These are phyloP conservation scores for Annulohypoxylon bovei DNA, from an alignment of 495 filamentous ascomycete species.

Conservation along the genomic window DNA sequence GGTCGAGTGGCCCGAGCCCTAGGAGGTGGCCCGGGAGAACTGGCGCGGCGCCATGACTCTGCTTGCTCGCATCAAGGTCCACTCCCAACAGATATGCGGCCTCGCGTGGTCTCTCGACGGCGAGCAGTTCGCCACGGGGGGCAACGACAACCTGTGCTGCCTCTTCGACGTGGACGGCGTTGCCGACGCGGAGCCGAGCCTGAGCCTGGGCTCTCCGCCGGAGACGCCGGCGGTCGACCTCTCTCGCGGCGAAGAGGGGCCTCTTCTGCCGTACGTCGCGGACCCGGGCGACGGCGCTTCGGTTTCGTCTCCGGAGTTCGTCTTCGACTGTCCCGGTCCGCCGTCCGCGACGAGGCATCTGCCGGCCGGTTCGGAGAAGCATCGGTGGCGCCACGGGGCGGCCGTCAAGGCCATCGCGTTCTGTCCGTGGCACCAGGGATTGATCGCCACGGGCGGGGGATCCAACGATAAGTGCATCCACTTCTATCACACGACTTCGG, in stretches of 20 bases:
- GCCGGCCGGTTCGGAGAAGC: conserved; percentile 66
- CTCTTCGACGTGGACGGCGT: conserved; percentile 78
- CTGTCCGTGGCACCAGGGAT: conserved; percentile 89
- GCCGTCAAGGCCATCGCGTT: conserved; percentile 98
- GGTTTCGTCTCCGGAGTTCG: neutral
- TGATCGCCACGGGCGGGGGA: conserved; percentile 92
- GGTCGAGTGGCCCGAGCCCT: conserved; percentile 80
- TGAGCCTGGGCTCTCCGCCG: neutral
- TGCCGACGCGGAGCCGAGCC: conserved; percentile 45
- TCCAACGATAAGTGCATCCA: conserved; percentile 95
- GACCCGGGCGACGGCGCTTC: conserved; percentile 27
- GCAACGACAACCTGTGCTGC: conserved; percentile 90
- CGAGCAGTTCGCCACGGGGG: conserved; percentile 82
- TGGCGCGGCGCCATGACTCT: conserved; percentile 84
- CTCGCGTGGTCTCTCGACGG: conserved; percentile 87
- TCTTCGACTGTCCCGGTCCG: neutral
- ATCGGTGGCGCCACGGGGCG: conserved; percentile 81
- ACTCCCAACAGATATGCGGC: conserved; percentile 92
- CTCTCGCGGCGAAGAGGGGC: neutral
- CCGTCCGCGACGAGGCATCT: conserved; percentile 41
- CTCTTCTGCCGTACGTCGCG: neutral
- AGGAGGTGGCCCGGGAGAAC: conserved; percentile 63
- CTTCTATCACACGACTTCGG: conserved; percentile 90
- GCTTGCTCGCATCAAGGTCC: conserved; percentile 77
- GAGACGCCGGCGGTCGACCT: conserved; percentile 6